Base-by-base conservation (phyloP, 768 basidiomycete species). In the Mycena floridula region DNA sequence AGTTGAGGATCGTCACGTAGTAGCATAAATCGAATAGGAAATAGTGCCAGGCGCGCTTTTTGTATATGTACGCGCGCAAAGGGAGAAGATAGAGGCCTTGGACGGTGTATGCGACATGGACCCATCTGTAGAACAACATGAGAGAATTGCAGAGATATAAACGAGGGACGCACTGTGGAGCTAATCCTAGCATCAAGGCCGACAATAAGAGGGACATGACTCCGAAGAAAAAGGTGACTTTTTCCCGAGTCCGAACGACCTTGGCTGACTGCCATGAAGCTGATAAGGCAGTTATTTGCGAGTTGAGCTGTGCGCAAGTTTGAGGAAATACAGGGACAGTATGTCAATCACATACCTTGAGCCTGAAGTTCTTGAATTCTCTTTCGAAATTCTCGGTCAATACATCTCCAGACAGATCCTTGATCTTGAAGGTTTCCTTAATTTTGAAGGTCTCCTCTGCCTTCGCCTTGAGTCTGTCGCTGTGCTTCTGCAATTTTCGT, bases 11-110 rank as follows among this genome's bases (percentile, higher is more conserved):
- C 48, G 85, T 97, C 59, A 85, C 86, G 59, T 87, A 95, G 67
- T 97, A 96, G 65, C 94, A 97, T 21, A 93, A 68, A 63, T 89
- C 88, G 62, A 90, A 91, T 32, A 92, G 75, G 70, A 94, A 95
- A 64, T 95, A 96, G 61, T 96, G 93, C 82, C 88, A 98, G 5
- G 79, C 75, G 44, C 90, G 87, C 60, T 86, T 82, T 76, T 96
- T 96, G 76, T 97, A 98, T 20, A 64, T 76, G 64, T 86, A 96
- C 5, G 72, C 75, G 28, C 95, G 87, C 28, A 85, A 65, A 1
- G 94, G 92, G 5, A 96, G 76, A 41, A 95, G 83, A 59, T 83
- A 85, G 26, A 81, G 62, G 20, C 77, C 76, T 59, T 87, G 88
- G 1, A 82, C 56, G 1, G 92, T 91, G 62, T 97, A 97, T 5